A percentile compares a stretch with the other conserved stretches of the same genome.
phyloP scores from a whole-genome alignment of 768 basidiomycete species.

The Lactarius trivialis region DNA sequence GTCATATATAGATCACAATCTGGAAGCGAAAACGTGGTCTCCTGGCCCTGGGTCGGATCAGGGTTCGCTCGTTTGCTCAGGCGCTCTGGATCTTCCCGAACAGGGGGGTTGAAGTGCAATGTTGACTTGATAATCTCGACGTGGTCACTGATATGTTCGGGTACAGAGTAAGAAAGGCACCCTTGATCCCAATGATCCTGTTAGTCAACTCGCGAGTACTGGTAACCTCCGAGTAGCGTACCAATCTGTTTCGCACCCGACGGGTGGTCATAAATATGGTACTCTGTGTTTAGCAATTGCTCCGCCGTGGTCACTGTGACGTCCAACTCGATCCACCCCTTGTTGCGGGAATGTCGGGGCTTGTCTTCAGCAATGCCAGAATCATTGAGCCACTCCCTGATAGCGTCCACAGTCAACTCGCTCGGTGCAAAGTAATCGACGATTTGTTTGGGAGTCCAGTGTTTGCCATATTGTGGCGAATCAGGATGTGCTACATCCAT shows the following conservation, averaged over 20 bases:
- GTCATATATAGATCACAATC: conserved; percentile 34
- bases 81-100: neutral
- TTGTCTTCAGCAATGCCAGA: conserved; percentile 34
- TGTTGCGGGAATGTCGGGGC: conserved; percentile 29
- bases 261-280: conserved; percentile 35
- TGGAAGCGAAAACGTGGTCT: conserved; percentile 25
- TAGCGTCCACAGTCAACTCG: conserved; percentile 32
- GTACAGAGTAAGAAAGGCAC: too few relatives aligned
- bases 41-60: conserved; percentile 12
- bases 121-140: conserved; percentile 41
- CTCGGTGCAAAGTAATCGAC: too few relatives aligned
- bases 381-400: conserved; percentile 36
- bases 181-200: too few relatives aligned
- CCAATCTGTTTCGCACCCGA: too few relatives aligned
- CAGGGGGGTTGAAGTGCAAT: conserved; percentile 34
- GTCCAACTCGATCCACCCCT: conserved; percentile 38
- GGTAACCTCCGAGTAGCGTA: too few relatives aligned
- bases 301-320: conserved; percentile 41
- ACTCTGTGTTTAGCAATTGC: conserved; percentile 36
- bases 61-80: conserved; percentile 11
- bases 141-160: too few relatives aligned
- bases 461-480: conserved; percentile 41
- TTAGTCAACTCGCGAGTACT: too few relatives aligned
- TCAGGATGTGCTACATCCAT: conserved; percentile 39
- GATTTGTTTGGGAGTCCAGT: conserved; percentile 37